Evolutionary conservation across 208 protist species (phyloP), one percentile per base, ranked within the genome.

Genomic region (Strigomonas galati): DNA sequence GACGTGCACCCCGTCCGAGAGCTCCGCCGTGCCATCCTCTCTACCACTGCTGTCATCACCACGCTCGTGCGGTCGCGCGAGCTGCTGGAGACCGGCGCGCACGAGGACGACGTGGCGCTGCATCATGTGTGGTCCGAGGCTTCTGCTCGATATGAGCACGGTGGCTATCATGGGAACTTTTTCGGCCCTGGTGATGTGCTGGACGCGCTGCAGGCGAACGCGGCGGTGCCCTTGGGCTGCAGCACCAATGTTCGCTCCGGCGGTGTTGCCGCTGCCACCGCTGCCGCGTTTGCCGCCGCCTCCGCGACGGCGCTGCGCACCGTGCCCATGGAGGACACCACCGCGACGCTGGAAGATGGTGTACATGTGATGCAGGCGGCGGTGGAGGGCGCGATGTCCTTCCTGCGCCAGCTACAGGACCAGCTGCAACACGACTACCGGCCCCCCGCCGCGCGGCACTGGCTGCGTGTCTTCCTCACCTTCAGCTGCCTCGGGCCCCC

Each of bases 391-490:
- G 69, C 76, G 0, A 60, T 30, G 37, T 43, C 27, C 28, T 65
- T 82, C 14, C 28, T 76, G 26, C 64, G 46, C 27, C 55, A 67
- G n/a, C 62, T 85, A 27, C 70, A 65, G 26, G 35, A 61, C 23
- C 35, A 73, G 12, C 69, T 82, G 44, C 58, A 77, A 28, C 48
- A 65, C n/a, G 56, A 65, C 14, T 71, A 86, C 69, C 54, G 44
- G 21, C 80, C 80, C 2, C 80, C 80, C 0, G n/a, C 71, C 19
- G 52, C 73, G 6, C 80, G 80, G 4, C 76, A 82, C 65, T 82
- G 76, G 76, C 64, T 53, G 53, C 86, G 75, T 48, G 64, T 81
- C 24, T 15, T 83, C n/a, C 64, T 79, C 0, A 59, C 72, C 10
- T 21, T 59, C 5, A 60, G 52, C 43, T 56, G 53, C 24, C 59